phyloP scores from a whole-genome alignment of 805 yeast genomes.

The Saccharomycopsis olivae region DNA sequence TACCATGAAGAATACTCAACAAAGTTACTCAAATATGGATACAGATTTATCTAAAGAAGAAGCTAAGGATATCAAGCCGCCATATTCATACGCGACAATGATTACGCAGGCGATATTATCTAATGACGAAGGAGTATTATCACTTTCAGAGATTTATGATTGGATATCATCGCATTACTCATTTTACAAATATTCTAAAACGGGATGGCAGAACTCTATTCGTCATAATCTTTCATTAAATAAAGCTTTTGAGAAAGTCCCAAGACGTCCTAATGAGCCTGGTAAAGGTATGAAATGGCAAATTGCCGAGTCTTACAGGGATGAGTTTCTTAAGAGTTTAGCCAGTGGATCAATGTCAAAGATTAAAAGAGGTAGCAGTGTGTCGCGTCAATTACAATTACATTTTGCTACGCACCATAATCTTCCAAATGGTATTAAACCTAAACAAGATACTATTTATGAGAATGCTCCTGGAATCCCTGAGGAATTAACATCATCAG shows the following conservation, averaged over 20 bases:
- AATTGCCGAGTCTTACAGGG: conserved; percentile 72
- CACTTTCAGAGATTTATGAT: conserved; percentile 82
- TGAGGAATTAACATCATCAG: background rate
- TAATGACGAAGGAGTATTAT: conserved; percentile 76
- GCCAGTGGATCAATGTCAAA: conserved; percentile 65
- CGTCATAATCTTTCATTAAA: conserved; percentile 83
- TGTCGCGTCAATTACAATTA: conserved; percentile 67
- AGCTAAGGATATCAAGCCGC: conserved; percentile 89
- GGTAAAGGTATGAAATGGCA: conserved; percentile 99
- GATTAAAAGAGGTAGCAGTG: conserved; percentile 70
- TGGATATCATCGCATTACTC: conserved; percentile 87
- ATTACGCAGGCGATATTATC: conserved; percentile 94
- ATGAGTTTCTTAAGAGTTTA: conserved; percentile 75
- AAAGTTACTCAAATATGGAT: conserved; percentile 17
- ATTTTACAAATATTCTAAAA: conserved; percentile 80
- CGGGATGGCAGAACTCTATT: conserved; percentile 97
- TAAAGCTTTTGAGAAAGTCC: conserved; percentile 96
- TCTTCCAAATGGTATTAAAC: conserved; percentile 28
- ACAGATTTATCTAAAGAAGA: conserved; percentile 81
- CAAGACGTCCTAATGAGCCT: conserved; percentile 90
- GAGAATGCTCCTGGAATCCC: background rate
- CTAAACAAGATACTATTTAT: background rate
- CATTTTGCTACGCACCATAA: conserved; percentile 44
- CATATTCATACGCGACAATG: conserved; percentile 96
- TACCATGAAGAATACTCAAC: conserved; percentile 9